Conservation (phyloP, 345 rosid species). For the Salix brachista region DNA sequence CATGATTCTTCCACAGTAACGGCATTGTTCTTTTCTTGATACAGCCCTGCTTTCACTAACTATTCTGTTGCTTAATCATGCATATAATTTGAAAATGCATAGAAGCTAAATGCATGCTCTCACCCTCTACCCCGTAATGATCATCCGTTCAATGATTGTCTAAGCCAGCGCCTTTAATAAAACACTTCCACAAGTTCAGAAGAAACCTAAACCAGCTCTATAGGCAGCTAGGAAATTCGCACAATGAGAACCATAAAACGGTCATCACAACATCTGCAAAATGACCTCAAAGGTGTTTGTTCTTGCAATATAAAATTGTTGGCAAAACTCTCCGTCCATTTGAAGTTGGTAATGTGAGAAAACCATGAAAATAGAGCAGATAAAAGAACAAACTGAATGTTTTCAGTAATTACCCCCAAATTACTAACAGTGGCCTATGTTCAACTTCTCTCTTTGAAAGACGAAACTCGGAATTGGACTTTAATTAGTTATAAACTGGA, state of each 20-base stretch:
- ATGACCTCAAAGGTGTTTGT: neutral
- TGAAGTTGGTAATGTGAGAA: neutral
- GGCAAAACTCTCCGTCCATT: neutral
- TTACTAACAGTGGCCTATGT: neutral
- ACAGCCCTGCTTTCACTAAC: neutral
- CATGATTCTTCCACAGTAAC: neutral
- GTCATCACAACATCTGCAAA: neutral
- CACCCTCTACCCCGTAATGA: too few relatives aligned
- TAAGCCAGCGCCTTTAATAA: neutral
- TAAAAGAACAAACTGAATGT: neutral
- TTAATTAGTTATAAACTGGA: neutral
- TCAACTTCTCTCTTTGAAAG: neutral
- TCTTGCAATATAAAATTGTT: neutral
- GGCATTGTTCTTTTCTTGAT: neutral
- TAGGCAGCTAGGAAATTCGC: neutral
- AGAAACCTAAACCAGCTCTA: neutral
- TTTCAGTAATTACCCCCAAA: neutral
- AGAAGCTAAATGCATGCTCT: too few relatives aligned
- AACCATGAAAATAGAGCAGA: neutral
- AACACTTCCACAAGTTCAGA: neutral
- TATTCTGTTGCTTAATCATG: neutral
- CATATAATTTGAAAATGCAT: neutral
- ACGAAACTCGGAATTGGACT: neutral
- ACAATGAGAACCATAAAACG: neutral
- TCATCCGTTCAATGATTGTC: neutral